Conservation (phyloP, 345 rosid species). For the Balakata baccata region DNA sequence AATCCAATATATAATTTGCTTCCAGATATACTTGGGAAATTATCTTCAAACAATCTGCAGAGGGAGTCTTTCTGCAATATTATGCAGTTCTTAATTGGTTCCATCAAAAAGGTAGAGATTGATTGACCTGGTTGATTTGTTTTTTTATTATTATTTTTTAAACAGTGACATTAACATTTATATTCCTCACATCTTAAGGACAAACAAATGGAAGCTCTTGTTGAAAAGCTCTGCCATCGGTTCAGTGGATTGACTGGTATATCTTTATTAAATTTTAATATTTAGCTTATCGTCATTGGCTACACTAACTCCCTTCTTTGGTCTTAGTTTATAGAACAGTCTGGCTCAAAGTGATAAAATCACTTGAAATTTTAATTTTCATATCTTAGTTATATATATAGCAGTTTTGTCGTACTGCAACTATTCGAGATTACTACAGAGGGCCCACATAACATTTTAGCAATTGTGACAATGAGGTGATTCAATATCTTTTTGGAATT, state of each 20-base stretch:
- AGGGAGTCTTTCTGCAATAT: conserved; percentile 80
- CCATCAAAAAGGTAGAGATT: conserved; percentile 77
- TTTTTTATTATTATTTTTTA: background rate
- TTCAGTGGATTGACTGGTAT: conserved; percentile 87
- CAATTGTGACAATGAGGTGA: background rate
- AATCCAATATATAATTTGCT: conserved; percentile 94
- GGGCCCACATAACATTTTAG: background rate
- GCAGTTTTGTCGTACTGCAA: background rate
- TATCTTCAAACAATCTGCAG: conserved; percentile 69
- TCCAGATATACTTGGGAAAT: conserved; percentile 86
- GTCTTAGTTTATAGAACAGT: background rate
- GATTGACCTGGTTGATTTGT: conserved; percentile 18
- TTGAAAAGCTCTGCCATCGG: conserved; percentile 97
- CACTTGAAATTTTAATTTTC: background rate
- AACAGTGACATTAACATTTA: conserved; percentile 9
- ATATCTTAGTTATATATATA: background rate
- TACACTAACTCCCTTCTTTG: background rate
- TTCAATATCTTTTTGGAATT: background rate
- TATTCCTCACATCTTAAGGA: conserved; percentile 46
- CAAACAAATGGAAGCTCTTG: conserved; percentile 96
- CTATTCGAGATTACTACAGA: background rate
- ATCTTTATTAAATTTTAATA: conserved; percentile 12
- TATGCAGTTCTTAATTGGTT: conserved; percentile 94
- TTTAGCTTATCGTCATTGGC: background rate
- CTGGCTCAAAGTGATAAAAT: background rate